phyloP scores from a whole-genome alignment of 2,329 filamentous ascomycete genomes.

The Blastomyces gilchristii region DNA sequence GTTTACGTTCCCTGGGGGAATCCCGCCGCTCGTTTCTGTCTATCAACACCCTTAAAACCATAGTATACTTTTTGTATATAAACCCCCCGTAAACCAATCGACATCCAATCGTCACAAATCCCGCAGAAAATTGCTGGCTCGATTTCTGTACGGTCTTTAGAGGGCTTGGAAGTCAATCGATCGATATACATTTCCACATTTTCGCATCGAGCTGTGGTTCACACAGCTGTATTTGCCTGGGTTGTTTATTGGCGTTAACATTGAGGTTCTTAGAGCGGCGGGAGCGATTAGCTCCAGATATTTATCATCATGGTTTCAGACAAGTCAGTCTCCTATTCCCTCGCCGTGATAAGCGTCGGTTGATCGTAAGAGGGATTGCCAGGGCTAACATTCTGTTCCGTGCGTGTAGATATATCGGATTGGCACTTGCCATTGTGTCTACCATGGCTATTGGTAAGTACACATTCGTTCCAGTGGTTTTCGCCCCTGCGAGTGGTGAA shows the following conservation, averaged over 20 bases:
- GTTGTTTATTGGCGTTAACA: background rate
- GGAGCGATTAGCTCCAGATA: conserved; percentile 30
- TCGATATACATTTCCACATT: background rate
- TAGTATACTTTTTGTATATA: background rate
- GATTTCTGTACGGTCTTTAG: conserved; percentile 1
- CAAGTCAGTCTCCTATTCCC: conserved; percentile 27
- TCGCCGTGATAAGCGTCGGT: conserved; percentile 16
- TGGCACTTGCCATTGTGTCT: conserved; percentile 38
- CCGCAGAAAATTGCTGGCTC: conserved; percentile 8
- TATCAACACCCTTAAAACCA: background rate
- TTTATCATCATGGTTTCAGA: conserved; percentile 32
- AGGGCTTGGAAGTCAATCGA: background rate
- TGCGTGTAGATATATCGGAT: conserved; percentile 35
- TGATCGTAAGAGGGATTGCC: background rate
- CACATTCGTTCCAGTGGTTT: background rate
- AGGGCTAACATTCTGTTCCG: conserved; percentile 1
- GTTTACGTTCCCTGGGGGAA: background rate
- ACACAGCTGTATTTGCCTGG: background rate
- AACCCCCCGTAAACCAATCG: background rate
- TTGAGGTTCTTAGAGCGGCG: conserved; percentile 14
- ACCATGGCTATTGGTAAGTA: conserved; percentile 38
- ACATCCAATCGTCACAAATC: background rate
- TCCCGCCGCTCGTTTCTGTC: background rate
- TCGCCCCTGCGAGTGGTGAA: conserved; percentile 1
- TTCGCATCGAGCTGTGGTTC: background rate